Conservation (phyloP, 768 basidiomycete species). For the Termitomyces sp. region DNA sequence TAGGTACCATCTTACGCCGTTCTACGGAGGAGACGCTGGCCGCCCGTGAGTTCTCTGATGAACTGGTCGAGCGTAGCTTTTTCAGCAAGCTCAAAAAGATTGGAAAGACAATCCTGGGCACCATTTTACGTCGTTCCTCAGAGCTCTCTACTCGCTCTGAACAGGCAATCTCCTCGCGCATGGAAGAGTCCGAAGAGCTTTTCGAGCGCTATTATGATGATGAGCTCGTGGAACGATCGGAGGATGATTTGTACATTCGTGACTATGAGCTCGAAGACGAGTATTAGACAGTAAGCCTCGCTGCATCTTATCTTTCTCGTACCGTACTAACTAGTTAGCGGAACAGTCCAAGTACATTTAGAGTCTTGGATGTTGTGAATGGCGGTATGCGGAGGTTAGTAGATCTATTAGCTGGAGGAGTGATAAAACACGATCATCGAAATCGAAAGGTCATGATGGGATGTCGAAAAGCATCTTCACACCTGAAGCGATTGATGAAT, state of each 20-base stretch:
- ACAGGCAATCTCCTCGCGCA: not conserved
- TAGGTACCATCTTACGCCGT: not conserved
- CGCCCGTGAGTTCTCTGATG: not conserved
- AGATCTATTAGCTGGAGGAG: not conserved
- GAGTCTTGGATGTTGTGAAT: not conserved
- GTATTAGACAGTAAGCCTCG: slow-evolving; percentile 2
- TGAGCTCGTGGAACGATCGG: not conserved
- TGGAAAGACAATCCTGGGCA: not conserved
- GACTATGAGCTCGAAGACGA: slow-evolving; percentile 2
- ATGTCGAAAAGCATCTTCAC: not conserved
- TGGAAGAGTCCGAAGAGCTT: slow-evolving; percentile 5
- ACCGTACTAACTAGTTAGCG: not conserved
- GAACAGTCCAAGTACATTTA: not conserved
- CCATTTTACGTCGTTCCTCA: not conserved
- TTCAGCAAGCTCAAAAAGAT: slow-evolving; percentile 2
- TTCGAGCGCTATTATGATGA: not conserved
- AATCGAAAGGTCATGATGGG: not conserved
- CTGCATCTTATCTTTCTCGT: not conserved
- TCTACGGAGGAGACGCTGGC: not conserved
- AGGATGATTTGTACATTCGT: not conserved
- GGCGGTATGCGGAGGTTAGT: not conserved
- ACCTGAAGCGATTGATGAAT: not conserved
- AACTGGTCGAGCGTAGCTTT: not conserved
- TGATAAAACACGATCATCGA: not conserved
- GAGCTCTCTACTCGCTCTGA: not conserved